Percentiles rank a stretch among this genome's conserved stretches.
Evolutionary conservation across 1,284 basidiomycete species (phyloP).

Genomic region (Rhodotorula sp.): DNA sequence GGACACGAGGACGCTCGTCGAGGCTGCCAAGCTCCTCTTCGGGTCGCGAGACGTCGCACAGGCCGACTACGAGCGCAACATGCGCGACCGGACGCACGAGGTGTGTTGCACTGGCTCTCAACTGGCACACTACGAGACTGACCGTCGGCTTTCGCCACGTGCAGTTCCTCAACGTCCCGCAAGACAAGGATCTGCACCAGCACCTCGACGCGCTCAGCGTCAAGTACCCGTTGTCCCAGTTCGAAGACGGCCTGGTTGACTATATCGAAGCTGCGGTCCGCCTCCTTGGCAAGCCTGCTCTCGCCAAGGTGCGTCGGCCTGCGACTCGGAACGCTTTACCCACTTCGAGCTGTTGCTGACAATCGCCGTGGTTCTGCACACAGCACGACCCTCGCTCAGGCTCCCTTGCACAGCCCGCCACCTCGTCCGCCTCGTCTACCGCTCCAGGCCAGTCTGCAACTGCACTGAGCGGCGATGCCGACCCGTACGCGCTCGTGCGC

Average conservation of each 20-base stretch:
- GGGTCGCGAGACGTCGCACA: conserved; percentile 38
- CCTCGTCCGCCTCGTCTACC: neutral
- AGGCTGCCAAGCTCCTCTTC: conserved; percentile 35
- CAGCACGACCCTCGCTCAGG: conserved; percentile 25
- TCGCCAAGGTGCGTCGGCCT: conserved; percentile 27
- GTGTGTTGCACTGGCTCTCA: conserved; percentile 14
- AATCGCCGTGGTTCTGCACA: rapidly evolving
- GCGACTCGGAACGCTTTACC: neutral
- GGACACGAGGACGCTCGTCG: conserved; percentile 19
- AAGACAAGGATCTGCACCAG: conserved; percentile 9
- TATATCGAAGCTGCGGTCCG: conserved; percentile 30
- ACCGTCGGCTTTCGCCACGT: neutral
- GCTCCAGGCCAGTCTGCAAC: neutral
- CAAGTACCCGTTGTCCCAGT: conserved; percentile 37
- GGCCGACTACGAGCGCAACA: conserved; percentile 42
- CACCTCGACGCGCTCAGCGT: conserved; percentile 32
- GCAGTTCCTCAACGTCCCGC: conserved; percentile 42
- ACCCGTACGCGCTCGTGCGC: conserved; percentile 27
- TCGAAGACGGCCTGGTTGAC: conserved; percentile 39
- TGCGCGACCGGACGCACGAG: conserved; percentile 43
- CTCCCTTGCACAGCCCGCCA: neutral
- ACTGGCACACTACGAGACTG: neutral
- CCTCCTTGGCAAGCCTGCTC: conserved; percentile 33
- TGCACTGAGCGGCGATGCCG: conserved; percentile 7
- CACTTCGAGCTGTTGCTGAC: neutral